These are phyloP conservation scores for Penicillium egyptiacum DNA, from an alignment of 495 filamentous ascomycete species.

Conservation along the genomic window DNA sequence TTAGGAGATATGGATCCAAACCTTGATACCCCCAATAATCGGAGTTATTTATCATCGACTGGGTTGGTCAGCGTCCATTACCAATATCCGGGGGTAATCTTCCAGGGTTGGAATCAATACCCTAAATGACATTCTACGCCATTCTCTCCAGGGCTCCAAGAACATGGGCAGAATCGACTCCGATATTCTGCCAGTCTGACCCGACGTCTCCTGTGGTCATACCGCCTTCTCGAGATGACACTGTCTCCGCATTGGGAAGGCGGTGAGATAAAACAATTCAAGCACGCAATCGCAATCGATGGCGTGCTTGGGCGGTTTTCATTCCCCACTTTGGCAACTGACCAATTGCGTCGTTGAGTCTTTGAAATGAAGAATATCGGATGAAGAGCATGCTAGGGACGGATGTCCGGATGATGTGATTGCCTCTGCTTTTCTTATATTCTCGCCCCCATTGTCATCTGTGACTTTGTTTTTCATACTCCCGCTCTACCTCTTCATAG, in stretches of 20 bases:
- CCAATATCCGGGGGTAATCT: conserved; percentile 6
- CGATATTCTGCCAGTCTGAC: neutral
- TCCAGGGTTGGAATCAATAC: neutral
- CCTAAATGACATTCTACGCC: neutral
- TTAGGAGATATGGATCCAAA: conserved; percentile 5
- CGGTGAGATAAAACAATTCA: neutral
- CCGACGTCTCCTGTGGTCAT: neutral
- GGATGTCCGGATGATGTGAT: conserved; percentile 38
- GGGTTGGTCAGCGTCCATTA: conserved; percentile 24
- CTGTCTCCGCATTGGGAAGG: neutral
- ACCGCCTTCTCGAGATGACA: neutral
- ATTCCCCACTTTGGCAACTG: neutral
- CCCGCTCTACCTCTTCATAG: conserved; percentile 3
- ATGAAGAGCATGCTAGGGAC: conserved; percentile 30
- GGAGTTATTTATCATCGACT: neutral
- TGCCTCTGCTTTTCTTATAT: conserved; percentile 32
- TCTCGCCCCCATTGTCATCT: conserved; percentile 30
- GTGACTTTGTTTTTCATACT: conserved; percentile 21
- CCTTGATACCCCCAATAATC: neutral
- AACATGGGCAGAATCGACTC: neutral
- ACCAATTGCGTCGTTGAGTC: neutral
- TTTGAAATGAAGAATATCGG: conserved; percentile 13
- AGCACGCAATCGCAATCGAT: conserved; percentile 21
- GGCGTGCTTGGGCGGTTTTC: conserved; percentile 31
- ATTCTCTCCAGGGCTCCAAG: neutral